These are phyloP conservation scores for Taiwanofungus camphoratus DNA, from an alignment of 1,284 basidiomycete species.

Conservation along the genomic window DNA sequence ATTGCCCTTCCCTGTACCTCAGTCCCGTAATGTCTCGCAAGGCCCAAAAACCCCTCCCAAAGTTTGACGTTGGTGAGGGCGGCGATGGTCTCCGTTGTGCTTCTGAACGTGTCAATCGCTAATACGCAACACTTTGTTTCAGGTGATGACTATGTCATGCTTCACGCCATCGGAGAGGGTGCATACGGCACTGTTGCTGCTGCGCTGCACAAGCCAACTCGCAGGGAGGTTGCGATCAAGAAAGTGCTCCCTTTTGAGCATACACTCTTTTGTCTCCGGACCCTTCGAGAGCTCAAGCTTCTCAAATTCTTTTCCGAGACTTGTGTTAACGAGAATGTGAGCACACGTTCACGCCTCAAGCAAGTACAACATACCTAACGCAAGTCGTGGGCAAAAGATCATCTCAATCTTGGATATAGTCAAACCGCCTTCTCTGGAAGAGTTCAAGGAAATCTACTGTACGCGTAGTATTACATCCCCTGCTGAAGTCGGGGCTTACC, in stretches of 20 bases:
- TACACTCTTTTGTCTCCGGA: slow-evolving; percentile 73
- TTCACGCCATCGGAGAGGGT: slow-evolving; percentile 74
- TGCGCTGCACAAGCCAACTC: slow-evolving; percentile 59
- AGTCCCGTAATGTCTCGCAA: slow-evolving; percentile 24
- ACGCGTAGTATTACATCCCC: slow-evolving; percentile 20
- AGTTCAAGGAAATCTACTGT: slow-evolving; percentile 84
- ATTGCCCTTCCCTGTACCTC: slow-evolving; percentile 14
- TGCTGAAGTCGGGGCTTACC: too few relatives aligned
- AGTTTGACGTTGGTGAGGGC: slow-evolving; percentile 58
- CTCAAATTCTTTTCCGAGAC: slow-evolving; percentile 80
- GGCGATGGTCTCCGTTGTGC: not conserved
- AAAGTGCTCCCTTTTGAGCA: slow-evolving; percentile 85
- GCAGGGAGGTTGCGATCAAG: slow-evolving; percentile 72
- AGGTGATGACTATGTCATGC: slow-evolving; percentile 72
- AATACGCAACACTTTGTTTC: not conserved
- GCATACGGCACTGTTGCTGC: slow-evolving; percentile 71
- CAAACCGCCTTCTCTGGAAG: slow-evolving; percentile 68
- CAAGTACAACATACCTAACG: not conserved
- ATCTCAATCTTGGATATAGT: slow-evolving; percentile 86
- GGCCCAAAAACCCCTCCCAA: slow-evolving; percentile 44
- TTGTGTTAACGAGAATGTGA: slow-evolving; percentile 74
- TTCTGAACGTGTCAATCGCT: not conserved
- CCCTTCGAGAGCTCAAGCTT: slow-evolving; percentile 75
- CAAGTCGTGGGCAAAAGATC: slow-evolving; percentile 45
- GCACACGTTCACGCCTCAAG: slow-evolving; percentile 2